These are phyloP conservation scores for Solanum paucissectum DNA, from an alignment of 257 asterid species.

Conservation along the genomic window DNA sequence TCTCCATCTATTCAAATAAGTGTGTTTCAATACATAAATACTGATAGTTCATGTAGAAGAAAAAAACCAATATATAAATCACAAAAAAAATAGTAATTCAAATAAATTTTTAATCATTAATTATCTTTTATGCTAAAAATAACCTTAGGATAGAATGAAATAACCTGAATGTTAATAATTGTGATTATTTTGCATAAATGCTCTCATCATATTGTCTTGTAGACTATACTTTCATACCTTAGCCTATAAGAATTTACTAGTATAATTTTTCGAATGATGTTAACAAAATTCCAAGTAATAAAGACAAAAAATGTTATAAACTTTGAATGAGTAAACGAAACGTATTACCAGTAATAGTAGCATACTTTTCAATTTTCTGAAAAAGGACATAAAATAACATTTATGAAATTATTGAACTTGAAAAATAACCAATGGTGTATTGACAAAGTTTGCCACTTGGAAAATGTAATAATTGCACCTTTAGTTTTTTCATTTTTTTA, in stretches of 20 bases:
- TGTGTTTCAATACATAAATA: too few species aligned
- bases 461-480: neutral
- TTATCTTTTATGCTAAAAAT: too few species aligned
- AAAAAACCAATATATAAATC: too few species aligned
- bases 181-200: neutral
- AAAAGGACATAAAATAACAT: neutral
- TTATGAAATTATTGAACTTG: neutral
- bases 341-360: neutral
- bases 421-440: neutral
- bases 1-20: too few species aligned
- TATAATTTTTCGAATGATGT: neutral
- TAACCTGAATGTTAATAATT: neutral
- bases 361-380: neutral
- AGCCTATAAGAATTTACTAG: neutral
- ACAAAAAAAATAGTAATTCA: too few species aligned
- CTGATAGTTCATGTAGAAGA: too few species aligned
- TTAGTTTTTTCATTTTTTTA: neutral
- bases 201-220: neutral
- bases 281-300: neutral
- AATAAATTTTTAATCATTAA: too few species aligned
- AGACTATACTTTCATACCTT: neutral
- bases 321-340: neutral
- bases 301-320: neutral
- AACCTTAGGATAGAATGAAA: too few species aligned
- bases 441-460: neutral